Base-by-base conservation (phyloP, 2,329 filamentous ascomycete species). In the Myotisia sp. region DNA sequence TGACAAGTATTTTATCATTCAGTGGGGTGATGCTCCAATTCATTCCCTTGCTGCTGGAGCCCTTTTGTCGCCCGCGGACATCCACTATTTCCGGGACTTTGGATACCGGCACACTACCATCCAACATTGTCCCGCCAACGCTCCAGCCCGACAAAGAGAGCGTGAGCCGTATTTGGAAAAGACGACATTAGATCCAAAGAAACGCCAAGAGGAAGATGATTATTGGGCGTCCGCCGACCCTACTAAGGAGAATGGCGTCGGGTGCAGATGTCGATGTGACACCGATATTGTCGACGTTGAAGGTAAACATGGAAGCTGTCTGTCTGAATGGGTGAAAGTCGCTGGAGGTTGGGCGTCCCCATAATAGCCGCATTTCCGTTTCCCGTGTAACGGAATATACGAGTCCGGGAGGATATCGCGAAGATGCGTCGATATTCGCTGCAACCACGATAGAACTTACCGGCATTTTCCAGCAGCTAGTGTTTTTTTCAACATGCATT, bases 21-120 rank as follows among this genome's bases (percentile, higher is more conserved):
- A 94, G 83, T 98, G 90, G 90, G 90, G 90, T 61, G 90, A 98
- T 61, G 90, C 90, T 38, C 90, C 90, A 9, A 94, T 98, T 48
- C 90, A 98, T 63, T 98, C 90, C 23, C 79, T 98, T 33, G 90
- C 90, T 18, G 87, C 90, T 17, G 90, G 90, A 46, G 81, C 79
- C 21, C 75, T 98, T 10, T 70, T 98, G 20, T 70, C 74, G 2
- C 76, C 81, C 29, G 67, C 68, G 36, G 85, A 98, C 51, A 83
- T 98, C 40, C 90, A 98, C 61, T 98, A 98, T 64, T 98, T 98
- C 76, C 84, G 90, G 48, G 90, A 98, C 57, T 87, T 95, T 60
- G 90, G 90, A 36, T 98, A 98, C 63, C 75, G 90, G 52, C 90
- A 98, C 60, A 98, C 90, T 5, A 98, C 90, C 3, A 98, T 98